A percentile compares a stretch with the other conserved stretches of the same genome.
These are phyloP conservation scores for Penicillium coprophilum DNA, from an alignment of 495 filamentous ascomycete genomes.

Conservation along the genomic window DNA sequence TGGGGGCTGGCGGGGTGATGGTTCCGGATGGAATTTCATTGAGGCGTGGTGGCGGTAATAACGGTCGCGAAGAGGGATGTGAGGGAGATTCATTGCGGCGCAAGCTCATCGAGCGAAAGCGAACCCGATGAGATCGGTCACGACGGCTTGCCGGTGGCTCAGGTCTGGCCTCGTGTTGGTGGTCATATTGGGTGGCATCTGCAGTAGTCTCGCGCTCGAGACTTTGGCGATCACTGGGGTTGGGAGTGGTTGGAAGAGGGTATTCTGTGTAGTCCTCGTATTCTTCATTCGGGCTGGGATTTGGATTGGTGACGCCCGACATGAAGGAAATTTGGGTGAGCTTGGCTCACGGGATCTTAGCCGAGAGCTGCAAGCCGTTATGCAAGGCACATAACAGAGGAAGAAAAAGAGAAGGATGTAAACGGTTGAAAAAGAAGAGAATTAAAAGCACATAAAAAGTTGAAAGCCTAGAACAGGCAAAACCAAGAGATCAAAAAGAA, in stretches of 20 bases:
- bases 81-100: conserved; percentile 8
- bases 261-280: conserved; percentile 27
- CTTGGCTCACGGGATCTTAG: background rate
- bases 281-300: conserved; percentile 31
- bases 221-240: conserved; percentile 12
- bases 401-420: conserved; percentile 1
- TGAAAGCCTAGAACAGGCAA: conserved; percentile 1
- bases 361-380: conserved; percentile 6
- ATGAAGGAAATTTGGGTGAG: conserved; percentile 14
- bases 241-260: conserved; percentile 18
- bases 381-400: conserved; percentile 7
- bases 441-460: background rate
- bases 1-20: conserved; percentile 32
- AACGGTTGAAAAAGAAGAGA: background rate
- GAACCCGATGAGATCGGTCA: conserved; percentile 25
- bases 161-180: conserved; percentile 18
- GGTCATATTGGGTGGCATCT: conserved; percentile 22
- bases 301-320: conserved; percentile 26
- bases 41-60: conserved; percentile 22
- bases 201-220: conserved; percentile 21
- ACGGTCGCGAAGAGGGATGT: conserved; percentile 16
- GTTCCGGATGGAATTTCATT: conserved; percentile 22
- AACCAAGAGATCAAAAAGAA: background rate
- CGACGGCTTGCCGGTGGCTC: conserved; percentile 7
- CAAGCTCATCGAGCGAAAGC: conserved; percentile 27